A percentile compares a stretch with the other conserved stretches of the same genome.
Evolutionary conservation across 148 eudicot genomes (phyloP).

Genomic region (Cornus florida): DNA sequence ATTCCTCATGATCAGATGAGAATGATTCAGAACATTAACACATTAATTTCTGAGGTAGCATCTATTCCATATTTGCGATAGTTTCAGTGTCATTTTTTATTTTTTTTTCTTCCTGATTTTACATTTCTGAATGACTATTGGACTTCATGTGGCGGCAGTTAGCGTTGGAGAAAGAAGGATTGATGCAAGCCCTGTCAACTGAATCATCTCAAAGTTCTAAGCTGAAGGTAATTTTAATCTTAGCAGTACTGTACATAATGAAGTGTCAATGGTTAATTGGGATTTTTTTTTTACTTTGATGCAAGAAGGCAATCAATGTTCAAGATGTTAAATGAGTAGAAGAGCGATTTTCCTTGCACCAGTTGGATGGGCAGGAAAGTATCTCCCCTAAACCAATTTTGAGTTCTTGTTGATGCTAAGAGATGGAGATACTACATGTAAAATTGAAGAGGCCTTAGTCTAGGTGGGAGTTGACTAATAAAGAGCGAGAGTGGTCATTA

Average conservation of each 20-base stretch:
- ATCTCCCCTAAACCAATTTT: background rate
- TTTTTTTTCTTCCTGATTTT: background rate
- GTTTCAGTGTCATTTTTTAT: background rate
- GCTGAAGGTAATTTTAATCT: slow-evolving; percentile 60
- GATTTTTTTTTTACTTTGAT: background rate
- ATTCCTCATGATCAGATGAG: slow-evolving; percentile 86
- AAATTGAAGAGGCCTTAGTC: too few species aligned
- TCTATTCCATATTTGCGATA: slow-evolving; percentile 2
- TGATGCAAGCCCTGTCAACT: slow-evolving; percentile 62
- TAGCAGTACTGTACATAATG: background rate
- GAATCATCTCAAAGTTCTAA: slow-evolving; percentile 64
- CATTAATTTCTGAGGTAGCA: slow-evolving; percentile 77
- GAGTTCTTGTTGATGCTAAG: too few species aligned
- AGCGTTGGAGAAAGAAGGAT: slow-evolving; percentile 76
- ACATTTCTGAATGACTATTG: background rate
- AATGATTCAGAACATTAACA: slow-evolving; percentile 69
- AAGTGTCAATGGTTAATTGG: background rate
- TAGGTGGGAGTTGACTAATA: background rate
- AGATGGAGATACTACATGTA: too few species aligned
- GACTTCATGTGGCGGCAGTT: slow-evolving; percentile 48
- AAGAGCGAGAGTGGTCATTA: background rate
- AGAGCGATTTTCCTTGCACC: background rate
- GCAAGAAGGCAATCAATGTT: background rate
- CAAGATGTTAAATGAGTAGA: background rate
- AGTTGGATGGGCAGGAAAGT: background rate